Evolutionary conservation across 371 early-diverging fungal genomes (phyloP), one percentile per base, ranked within the genome.

Genomic region (Saksenaea vasiformis): DNA sequence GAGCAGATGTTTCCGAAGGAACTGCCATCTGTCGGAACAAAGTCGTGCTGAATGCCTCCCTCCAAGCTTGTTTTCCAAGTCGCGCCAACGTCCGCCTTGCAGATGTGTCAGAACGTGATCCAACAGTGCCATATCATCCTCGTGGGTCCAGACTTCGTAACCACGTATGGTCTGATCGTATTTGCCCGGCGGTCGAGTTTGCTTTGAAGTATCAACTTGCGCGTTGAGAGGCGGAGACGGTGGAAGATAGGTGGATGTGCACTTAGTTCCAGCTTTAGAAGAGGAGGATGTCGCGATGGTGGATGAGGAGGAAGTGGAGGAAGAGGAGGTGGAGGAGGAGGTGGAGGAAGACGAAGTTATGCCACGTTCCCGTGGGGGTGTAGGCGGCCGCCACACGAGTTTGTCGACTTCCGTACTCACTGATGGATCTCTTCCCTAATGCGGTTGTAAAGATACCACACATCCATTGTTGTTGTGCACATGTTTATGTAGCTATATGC

Each of bases 91-190:
- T 4, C 61, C 61, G 1, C 55, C 59, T 47, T 65, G 66, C 15
- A 63, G 43, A 13, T 60, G 65, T 7, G 58, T 22, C 15, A 70
- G 59, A 19, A 70, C 66, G 60, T 70, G 65, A 19, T 64, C 58
- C 34, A 70, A 34, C 44, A 70, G 34, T 10, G 66, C 38, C 37
- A 62, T 58, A 60, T 70, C 70, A 35, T 70, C 70, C 13, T 66
- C 66, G 26, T 63, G 62, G 27, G 70, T 70, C 70, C 70, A 70
- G 51, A 65, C 4, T 62, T 77, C 78, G 54, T 73, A 80, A 17
- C 80, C 80, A 15, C 76, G 69, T 28, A 80, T 75, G 0, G 72
- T 66, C 34, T 80, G 77, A 35, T 77, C 73, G 38, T 58, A 75
- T 60, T 77, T 77, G 7, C 69, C 59, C 10, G 51, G 51, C 51